Evolutionary conservation across 208 protist species (phyloP).

Genomic region (Leishmania martiniquensis): DNA sequence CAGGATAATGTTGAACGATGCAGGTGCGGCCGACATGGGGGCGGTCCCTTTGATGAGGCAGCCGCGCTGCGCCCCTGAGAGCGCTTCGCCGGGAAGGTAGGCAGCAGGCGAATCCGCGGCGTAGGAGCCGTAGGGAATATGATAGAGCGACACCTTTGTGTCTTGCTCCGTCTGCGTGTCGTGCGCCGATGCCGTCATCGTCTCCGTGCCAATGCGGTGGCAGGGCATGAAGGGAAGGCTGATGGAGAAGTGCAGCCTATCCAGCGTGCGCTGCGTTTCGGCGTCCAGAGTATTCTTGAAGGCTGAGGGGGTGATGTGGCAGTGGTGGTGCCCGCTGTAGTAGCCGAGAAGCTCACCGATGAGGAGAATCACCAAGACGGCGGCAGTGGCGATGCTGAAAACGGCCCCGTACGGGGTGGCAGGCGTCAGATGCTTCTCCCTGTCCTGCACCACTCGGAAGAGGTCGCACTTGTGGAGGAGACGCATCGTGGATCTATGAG

Average conservation of each 20-base stretch:
- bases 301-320: constrained; percentile 30
- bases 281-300: constrained; percentile 25
- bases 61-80: constrained; percentile 17
- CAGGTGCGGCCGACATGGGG: constrained; percentile 6
- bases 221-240: constrained; percentile 29
- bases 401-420: constrained; percentile 30
- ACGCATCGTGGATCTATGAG: constrained; percentile 6
- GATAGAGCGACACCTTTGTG: constrained; percentile 8
- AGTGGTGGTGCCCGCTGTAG: constrained; percentile 35
- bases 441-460: constrained; percentile 49
- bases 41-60: constrained; percentile 27
- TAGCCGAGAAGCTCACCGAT: constrained; percentile 26
- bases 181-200: constrained; percentile 1
- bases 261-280: constrained; percentile 5
- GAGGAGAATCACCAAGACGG: constrained; percentile 27
- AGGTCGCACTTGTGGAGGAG: constrained; percentile 36
- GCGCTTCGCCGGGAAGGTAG: constrained; percentile 14
- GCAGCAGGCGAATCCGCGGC: background rate
- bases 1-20: constrained; percentile 33
- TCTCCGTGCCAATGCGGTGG: constrained; percentile 20
- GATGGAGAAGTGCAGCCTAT: constrained; percentile 32
- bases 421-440: constrained; percentile 36
- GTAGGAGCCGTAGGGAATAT: constrained; percentile 19
- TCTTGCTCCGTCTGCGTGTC: constrained; percentile 1
- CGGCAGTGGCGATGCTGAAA: constrained; percentile 22